phyloP scores from a whole-genome alignment of 1,284 basidiomycete genomes.

The Earliella scabrosa region DNA sequence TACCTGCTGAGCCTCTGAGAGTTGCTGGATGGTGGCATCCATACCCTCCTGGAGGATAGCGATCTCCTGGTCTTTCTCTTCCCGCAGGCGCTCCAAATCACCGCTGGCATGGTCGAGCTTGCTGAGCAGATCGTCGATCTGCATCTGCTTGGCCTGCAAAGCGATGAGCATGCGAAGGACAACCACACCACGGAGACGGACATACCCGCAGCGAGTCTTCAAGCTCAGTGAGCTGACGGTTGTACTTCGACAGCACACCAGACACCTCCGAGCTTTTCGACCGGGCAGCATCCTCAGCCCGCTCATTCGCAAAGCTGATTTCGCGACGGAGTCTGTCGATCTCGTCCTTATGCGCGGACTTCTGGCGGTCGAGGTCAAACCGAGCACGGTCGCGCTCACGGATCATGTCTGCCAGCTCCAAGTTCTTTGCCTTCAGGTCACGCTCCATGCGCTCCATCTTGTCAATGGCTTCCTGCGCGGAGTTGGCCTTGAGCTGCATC shows the following conservation, averaged over 20 bases:
- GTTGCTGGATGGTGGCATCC: constrained; percentile 91
- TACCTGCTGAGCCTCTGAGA: constrained; percentile 88
- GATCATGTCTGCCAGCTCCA: constrained; percentile 99
- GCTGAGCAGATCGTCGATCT: constrained; percentile 88
- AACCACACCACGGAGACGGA: constrained; percentile 9
- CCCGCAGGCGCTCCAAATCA: constrained; percentile 82
- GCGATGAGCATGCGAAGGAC: constrained; percentile 13
- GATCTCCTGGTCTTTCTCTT: constrained; percentile 98
- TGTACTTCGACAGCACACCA: constrained; percentile 89
- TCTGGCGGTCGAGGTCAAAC: constrained; percentile 96
- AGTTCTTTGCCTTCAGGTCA: constrained; percentile 97
- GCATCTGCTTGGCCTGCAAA: constrained; percentile 85
- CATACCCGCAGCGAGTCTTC: constrained; percentile 91
- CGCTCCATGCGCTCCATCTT: constrained; percentile 99
- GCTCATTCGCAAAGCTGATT: constrained; percentile 96
- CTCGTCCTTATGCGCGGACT: constrained; percentile 95
- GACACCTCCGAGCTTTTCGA: constrained; percentile 95
- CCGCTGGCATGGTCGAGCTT: constrained; percentile 78
- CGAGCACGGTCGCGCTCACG: constrained; percentile 95
- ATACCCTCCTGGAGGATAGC: constrained; percentile 95
- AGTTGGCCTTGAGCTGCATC: constrained; percentile 97
- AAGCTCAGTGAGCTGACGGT: constrained; percentile 93
- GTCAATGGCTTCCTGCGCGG: constrained; percentile 98
- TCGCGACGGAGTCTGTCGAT: constrained; percentile 93
- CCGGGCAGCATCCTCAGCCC: constrained; percentile 92